Conservation (phyloP, 768 basidiomycete genomes). For the Rhizopogon sp. region DNA sequence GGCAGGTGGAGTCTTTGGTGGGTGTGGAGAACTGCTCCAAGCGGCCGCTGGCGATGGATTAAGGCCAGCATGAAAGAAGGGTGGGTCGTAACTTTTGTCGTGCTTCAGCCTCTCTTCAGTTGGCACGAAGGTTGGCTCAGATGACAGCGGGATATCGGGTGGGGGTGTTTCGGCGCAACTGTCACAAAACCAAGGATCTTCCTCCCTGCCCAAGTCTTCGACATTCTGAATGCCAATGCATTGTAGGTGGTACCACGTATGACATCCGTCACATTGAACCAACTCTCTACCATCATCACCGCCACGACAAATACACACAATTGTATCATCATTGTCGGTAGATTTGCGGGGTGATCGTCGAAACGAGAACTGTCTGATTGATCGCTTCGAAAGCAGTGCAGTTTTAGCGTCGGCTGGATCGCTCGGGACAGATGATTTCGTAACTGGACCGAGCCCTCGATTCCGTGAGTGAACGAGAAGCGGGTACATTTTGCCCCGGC, state of each 20-base stretch:
- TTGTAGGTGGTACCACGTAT: constrained; percentile 76
- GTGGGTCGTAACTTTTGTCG: constrained; percentile 43
- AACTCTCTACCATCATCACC: constrained; percentile 68
- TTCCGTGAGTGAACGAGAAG: constrained; percentile 37
- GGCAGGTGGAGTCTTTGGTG: constrained; percentile 49
- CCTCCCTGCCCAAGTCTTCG: constrained; percentile 64
- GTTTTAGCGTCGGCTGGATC: constrained; percentile 76
- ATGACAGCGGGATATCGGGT: constrained; percentile 22
- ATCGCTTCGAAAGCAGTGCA: constrained; percentile 68
- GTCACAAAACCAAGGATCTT: constrained; percentile 77
- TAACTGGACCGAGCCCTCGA: constrained; percentile 5
- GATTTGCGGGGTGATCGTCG: constrained; percentile 39
- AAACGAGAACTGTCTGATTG: constrained; percentile 55
- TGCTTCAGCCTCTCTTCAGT: constrained; percentile 47
- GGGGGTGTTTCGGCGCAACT: constrained; percentile 44
- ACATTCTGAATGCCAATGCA: constrained; percentile 71
- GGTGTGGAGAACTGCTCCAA: constrained; percentile 36
- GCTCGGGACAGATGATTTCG: constrained; percentile 39
- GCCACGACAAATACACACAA: constrained; percentile 63
- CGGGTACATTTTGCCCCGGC: constrained; percentile 61
- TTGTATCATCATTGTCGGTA: constrained; percentile 39
- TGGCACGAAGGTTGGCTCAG: constrained; percentile 67
- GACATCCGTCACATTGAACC: constrained; percentile 79
- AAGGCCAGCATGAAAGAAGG: constrained; percentile 50
- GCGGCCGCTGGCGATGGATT: constrained; percentile 52